Evolutionary conservation across 1,139 yeast genomes (phyloP), one percentile per base, ranked within the genome.

Genomic region (Candida sanyaensis): DNA sequence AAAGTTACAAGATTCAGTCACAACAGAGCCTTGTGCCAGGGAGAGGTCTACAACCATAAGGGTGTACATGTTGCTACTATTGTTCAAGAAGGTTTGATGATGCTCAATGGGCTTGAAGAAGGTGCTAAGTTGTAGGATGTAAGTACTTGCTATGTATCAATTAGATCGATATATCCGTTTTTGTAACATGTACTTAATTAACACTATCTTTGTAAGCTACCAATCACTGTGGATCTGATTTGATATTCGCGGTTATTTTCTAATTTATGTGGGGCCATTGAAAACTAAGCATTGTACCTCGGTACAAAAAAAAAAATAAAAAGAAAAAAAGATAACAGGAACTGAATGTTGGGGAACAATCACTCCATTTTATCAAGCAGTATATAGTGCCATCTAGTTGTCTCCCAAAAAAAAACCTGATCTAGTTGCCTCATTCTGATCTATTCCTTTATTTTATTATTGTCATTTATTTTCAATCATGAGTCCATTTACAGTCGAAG

Each of bases 41-140:
- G 83, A 8, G 84, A 84, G 50, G 70, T 85, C 58, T 87, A 70
- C 61, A 68, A 76, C 43, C 57, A 57, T 27, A 71, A 75, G 30
- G 84, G 84, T 1, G 70, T 69, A 13, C 78, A 84, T 49, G 76
- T 83, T 3, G 88, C 89, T 2, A 77, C 86, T 0, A 73, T 84
- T 4, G 62, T 83, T 8, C 93, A 87, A 63, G 91, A 86, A 62
- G 91, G 88, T 0, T 67, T 82, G 51, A 76, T 69, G 6, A 55
- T 55, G 42, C 59, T 67, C 32, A 54, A 52, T 39, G 56, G 57
- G 13, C 41, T 33, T 29, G 51, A 50, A 42, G 42, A 42, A 23
- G 47, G 44, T 34, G 53, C 55, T 26, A 51, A 50, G 32, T 44
- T 51, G 23, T 51, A 49, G 42, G 6, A 26, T 26, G 9, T 26